Evolutionary conservation across 495 filamentous ascomycete genomes (phyloP).

Genomic region (Chaetomium cochliodes): DNA sequence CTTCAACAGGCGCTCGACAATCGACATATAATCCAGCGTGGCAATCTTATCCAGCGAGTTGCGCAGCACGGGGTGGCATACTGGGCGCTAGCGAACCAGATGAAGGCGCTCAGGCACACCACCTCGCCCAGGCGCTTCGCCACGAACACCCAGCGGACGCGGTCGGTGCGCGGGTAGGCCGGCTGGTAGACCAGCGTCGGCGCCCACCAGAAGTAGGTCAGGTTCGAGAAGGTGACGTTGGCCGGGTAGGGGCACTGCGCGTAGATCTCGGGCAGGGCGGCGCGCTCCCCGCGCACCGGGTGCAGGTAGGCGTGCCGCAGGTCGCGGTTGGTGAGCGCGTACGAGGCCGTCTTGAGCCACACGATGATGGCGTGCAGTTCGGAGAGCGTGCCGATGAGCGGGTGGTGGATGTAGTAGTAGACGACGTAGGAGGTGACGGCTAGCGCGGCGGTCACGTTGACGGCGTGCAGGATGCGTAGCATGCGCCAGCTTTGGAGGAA

Average conservation of each 20-base stretch:
- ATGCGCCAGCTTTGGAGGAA: constrained; percentile 74
- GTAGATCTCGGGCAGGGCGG: constrained; percentile 75
- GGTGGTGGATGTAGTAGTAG: constrained; percentile 87
- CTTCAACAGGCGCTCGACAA: constrained; percentile 89
- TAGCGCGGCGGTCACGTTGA: constrained; percentile 82
- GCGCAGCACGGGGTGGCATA: constrained; percentile 81
- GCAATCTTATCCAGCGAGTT: constrained; percentile 87
- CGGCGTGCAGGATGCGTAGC: constrained; percentile 71
- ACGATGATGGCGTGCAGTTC: constrained; percentile 92
- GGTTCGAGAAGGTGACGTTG: constrained; percentile 83
- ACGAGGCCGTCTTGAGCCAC: constrained; percentile 92
- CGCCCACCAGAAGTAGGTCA: constrained; percentile 95
- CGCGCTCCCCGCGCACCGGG: constrained; percentile 56
- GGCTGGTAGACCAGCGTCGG: constrained; percentile 97
- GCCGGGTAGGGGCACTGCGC: constrained; percentile 77
- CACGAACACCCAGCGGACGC: constrained; percentile 83
- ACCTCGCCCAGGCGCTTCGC: constrained; percentile 76
- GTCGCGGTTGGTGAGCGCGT: constrained; percentile 95
- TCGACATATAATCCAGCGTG: constrained; percentile 73
- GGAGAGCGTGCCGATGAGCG: constrained; percentile 85
- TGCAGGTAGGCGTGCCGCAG: constrained; percentile 83
- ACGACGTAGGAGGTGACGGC: constrained; percentile 78
- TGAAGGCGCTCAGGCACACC: constrained; percentile 71
- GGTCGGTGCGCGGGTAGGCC: constrained; percentile 78
- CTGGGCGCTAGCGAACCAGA: constrained; percentile 90